These are phyloP conservation scores for Trichoderma parareesei DNA, from an alignment of 495 filamentous ascomycete species.

Conservation along the genomic window DNA sequence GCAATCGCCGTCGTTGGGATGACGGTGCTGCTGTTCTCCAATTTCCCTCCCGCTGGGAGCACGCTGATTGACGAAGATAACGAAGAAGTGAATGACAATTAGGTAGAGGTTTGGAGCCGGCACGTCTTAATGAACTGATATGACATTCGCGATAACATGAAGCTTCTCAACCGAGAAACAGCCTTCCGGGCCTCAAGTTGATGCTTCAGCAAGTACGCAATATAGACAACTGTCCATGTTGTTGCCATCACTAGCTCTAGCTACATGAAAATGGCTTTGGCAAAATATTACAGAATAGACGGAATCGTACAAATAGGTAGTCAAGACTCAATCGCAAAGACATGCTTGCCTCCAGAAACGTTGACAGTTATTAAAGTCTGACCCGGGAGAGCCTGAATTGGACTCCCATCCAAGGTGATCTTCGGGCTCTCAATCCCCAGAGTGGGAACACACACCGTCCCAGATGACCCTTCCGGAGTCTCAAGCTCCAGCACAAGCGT, in stretches of 20 bases:
- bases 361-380: background rate
- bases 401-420: background rate
- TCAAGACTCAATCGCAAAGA: background rate
- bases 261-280: background rate
- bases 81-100: slow-evolving; percentile 11
- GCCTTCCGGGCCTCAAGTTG: background rate
- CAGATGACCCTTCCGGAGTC: slow-evolving; percentile 18
- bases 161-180: background rate
- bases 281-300: background rate
- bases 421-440: background rate
- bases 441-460: slow-evolving; percentile 1
- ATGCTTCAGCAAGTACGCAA: background rate
- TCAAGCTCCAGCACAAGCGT: slow-evolving; percentile 18
- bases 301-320: background rate
- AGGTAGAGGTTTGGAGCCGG: background rate
- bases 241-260: background rate
- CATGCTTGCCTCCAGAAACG: background rate
- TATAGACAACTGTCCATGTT: background rate
- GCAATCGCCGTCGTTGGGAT: slow-evolving; percentile 40
- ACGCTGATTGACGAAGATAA: slow-evolving; percentile 29
- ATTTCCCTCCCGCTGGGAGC: slow-evolving; percentile 38
- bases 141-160: background rate
- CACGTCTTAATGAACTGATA: background rate
- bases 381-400: background rate
- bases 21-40: slow-evolving; percentile 35